Evolutionary conservation across 768 basidiomycete genomes (phyloP).

Genomic region (Sporobolomyces pararoseus): DNA sequence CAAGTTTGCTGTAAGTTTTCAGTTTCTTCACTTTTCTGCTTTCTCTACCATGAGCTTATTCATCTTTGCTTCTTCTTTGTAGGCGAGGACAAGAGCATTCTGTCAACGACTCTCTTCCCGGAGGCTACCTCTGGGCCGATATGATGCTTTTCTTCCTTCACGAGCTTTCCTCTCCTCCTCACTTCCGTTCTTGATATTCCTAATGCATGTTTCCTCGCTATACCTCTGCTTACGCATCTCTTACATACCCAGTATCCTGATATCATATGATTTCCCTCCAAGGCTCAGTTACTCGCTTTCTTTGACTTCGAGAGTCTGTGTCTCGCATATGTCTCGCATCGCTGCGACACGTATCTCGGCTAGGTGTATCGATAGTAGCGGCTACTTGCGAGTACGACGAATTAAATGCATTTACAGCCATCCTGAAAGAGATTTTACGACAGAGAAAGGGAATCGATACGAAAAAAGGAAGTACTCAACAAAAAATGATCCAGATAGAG

Average conservation of each 20-base stretch:
- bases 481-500: too few species aligned
- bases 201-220: background rate
- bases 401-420: too few species aligned
- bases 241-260: background rate
- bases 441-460: too few species aligned
- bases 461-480: too few species aligned
- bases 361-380: too few species aligned
- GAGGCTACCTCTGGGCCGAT: conserved; percentile 40
- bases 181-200: conserved; percentile 1
- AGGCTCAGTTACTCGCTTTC: too few species aligned
- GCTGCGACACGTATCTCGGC: too few species aligned
- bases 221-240: background rate
- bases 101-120: conserved; percentile 16
- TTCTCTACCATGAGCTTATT: background rate
- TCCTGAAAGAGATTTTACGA: too few species aligned
- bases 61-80: background rate
- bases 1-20: conserved; percentile 20
- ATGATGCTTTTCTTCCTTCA: conserved; percentile 36
- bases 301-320: too few species aligned
- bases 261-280: background rate
- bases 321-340: too few species aligned
- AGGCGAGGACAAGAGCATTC: conserved; percentile 34
- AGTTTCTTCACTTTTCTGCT: background rate
- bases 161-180: background rate
- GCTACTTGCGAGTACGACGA: too few species aligned